Evolutionary conservation across 805 yeast species (phyloP).

Genomic region (Candida tammaniensis): DNA sequence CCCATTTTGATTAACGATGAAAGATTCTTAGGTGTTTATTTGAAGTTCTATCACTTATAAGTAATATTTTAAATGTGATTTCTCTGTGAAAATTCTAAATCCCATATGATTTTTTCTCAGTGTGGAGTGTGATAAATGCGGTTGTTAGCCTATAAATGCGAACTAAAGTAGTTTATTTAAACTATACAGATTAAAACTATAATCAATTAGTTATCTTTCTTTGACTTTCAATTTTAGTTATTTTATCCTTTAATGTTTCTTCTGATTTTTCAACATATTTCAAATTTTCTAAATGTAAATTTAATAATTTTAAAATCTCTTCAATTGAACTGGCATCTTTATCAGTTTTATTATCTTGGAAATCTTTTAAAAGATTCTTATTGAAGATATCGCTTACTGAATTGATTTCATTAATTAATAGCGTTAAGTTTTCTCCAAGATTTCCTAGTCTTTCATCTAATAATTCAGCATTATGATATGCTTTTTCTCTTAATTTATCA

Average conservation of each 20-base stretch:
- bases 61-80: too few relatives aligned
- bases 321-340: slow-evolving; percentile 46
- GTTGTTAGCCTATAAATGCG: too few relatives aligned
- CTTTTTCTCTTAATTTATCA: slow-evolving; percentile 86
- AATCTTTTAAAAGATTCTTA: slow-evolving; percentile 46
- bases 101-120: too few relatives aligned
- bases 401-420: slow-evolving; percentile 78
- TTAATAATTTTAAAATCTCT: slow-evolving; percentile 76
- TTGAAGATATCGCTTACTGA: slow-evolving; percentile 78
- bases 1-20: slow-evolving; percentile 20
- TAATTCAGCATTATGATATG: slow-evolving; percentile 82
- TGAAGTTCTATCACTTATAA: too few relatives aligned
- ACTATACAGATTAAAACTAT: too few relatives aligned
- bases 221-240: slow-evolving; percentile 37
- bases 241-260: slow-evolving; percentile 60
- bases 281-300: slow-evolving; percentile 85
- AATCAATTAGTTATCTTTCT: slow-evolving; percentile 10
- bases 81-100: too few relatives aligned
- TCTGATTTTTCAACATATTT: slow-evolving; percentile 83
- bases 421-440: slow-evolving; percentile 71
- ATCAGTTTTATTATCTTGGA: slow-evolving; percentile 13
- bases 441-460: slow-evolving; percentile 78
- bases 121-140: too few relatives aligned
- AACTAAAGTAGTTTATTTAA: too few relatives aligned
- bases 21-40: too few relatives aligned